Evolutionary conservation across 495 filamentous ascomycete genomes (phyloP), one percentile per base, ranked within the genome.

Genomic region (Penicillium roqueforti): DNA sequence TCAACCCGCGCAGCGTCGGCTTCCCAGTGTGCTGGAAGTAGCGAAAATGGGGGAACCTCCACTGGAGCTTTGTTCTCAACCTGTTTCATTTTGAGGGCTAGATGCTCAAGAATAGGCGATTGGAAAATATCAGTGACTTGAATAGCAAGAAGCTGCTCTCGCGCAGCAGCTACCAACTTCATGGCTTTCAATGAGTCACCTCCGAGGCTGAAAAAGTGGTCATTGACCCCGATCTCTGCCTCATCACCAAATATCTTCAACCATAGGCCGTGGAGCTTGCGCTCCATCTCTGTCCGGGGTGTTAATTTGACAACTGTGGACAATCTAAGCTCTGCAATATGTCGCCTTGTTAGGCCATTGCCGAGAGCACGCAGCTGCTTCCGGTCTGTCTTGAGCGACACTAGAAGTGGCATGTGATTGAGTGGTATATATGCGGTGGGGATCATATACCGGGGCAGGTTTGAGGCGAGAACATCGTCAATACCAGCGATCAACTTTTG

Each of bases 311-410:
- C 31, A 22, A 34, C 29, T 6, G 45, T 47, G 29, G 45, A 47
- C 1, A 11, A 23, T 31, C 34, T 47, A 29, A 47, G 10, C 45
- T 47, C 45, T 10, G 51, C 41, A 23, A 54, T 25, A 22, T 31
- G 29, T 14, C 32, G 31, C 19, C 51, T 38, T 22, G 28, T 54
- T n/a, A 46, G 14, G 11, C 39, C 13, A 28, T 26, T 38, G 8
- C 38, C 50, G 19, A 53, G 26, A 29, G 29, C 38, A 14, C 50
- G 50, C 13, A 82, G 67, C 4, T 66, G 63, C 58, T 78, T 79
- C 23, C 79, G 71, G 46, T 83, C 76, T 1, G 68, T 76, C 60
- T 83, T 83, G 0, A 73, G 71, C 0, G 77, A 78, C 1, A 76
- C 67, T 8, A 76, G 38, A 1, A 71, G 61, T 0, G 80, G 80